Percentiles rank a stretch among this genome's conserved stretches.
Conservation (phyloP, 805 yeast genomes). For the Yarrowia alimentaria region DNA sequence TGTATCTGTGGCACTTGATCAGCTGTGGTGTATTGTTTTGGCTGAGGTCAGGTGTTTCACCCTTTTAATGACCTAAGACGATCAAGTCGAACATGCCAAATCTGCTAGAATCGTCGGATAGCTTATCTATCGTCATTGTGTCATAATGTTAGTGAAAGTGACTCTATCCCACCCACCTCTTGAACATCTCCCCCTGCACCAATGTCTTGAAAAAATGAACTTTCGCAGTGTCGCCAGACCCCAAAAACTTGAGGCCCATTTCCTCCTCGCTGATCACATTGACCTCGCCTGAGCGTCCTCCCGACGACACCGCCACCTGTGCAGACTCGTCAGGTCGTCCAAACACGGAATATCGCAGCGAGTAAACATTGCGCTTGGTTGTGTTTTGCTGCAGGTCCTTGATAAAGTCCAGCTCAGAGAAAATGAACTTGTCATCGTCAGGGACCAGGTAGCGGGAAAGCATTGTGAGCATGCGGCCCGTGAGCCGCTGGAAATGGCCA, state of each 20-base stretch:
- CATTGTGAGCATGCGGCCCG: not conserved
- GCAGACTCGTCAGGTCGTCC: not conserved
- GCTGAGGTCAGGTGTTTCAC: too few relatives aligned
- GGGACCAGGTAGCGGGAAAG: slow-evolving; percentile 14
- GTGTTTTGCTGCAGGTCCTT: slow-evolving; percentile 12
- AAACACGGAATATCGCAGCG: slow-evolving; percentile 16
- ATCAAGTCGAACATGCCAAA: not conserved
- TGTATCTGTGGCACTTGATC: too few relatives aligned
- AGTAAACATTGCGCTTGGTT: too few relatives aligned
- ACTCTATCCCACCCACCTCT: slow-evolving; percentile 2
- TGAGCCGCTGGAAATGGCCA: slow-evolving; percentile 8
- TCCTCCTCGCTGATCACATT: slow-evolving; percentile 18
- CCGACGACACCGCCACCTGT: slow-evolving; percentile 3
- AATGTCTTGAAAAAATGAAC: slow-evolving; percentile 16
- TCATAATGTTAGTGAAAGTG: too few relatives aligned
- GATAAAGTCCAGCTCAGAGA: slow-evolving; percentile 3
- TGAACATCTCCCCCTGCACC: slow-evolving; percentile 21
- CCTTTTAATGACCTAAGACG: too few relatives aligned
- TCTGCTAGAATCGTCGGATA: too few relatives aligned
- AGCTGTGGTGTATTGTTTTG: too few relatives aligned
- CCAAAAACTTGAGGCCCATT: slow-evolving; percentile 7
- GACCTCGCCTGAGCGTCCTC: slow-evolving; percentile 7
- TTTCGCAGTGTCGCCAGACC: slow-evolving; percentile 4
- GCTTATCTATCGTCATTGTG: too few relatives aligned
- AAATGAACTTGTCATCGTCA: not conserved